Evolutionary conservation across 148 eudicot genomes (phyloP).

Genomic region (Nepenthes mirabilis): DNA sequence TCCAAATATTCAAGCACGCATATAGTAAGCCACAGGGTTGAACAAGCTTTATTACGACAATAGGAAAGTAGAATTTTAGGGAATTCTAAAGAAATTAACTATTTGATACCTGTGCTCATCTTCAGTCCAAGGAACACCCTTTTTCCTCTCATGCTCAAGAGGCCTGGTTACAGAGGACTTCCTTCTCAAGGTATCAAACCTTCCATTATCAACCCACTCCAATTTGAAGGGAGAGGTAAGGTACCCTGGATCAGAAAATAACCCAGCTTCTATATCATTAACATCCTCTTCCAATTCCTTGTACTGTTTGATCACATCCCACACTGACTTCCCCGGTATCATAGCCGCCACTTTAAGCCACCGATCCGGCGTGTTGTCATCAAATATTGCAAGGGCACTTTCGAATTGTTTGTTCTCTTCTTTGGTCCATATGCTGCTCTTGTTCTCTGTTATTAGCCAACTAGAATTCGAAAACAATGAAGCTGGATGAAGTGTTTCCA

Average conservation of each 20-base stretch:
- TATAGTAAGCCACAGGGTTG: too few species aligned
- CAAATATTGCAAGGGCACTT: slow-evolving; percentile 64
- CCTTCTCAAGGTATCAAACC: slow-evolving; percentile 25
- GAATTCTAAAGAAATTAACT: neutral
- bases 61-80: neutral
- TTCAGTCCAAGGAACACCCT: slow-evolving; percentile 96
- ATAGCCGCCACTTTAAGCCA: slow-evolving; percentile 61
- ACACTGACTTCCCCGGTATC: slow-evolving; percentile 68
- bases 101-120: slow-evolving; percentile 71
- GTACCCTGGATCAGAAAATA: slow-evolving; percentile 75
- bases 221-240: slow-evolving; percentile 43
- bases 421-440: slow-evolving; percentile 42
- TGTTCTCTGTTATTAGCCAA: too few species aligned
- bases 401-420: slow-evolving; percentile 90
- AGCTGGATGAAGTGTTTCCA: too few species aligned
- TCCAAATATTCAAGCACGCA: too few species aligned
- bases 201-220: slow-evolving; percentile 36
- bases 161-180: slow-evolving; percentile 25
- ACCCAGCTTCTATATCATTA: slow-evolving; percentile 75
- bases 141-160: slow-evolving; percentile 70
- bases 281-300: slow-evolving; percentile 63
- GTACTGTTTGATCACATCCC: slow-evolving; percentile 64
- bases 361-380: slow-evolving; percentile 58
- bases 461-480: too few species aligned
- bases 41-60: too few species aligned